Evolutionary conservation across 208 protist genomes (phyloP).

Genomic region (Acanthamoeba polyphaga): DNA sequence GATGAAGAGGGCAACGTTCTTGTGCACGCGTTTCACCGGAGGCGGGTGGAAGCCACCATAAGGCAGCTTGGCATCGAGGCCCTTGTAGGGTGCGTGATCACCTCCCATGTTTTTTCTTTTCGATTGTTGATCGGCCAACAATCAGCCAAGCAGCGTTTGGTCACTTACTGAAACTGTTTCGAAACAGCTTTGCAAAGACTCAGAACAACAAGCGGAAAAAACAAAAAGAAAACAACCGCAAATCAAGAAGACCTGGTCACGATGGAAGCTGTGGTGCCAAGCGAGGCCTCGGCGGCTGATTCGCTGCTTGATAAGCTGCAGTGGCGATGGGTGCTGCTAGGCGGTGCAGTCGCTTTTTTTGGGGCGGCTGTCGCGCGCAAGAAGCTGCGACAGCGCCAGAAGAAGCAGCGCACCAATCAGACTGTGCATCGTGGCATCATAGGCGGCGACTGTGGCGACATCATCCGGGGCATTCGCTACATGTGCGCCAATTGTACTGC

Average conservation of each 20-base stretch:
- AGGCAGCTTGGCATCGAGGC: constrained; percentile 31
- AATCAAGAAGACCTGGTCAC: background rate
- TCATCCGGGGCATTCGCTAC: constrained; percentile 82
- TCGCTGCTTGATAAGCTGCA: constrained; percentile 39
- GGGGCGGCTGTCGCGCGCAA: constrained; percentile 23
- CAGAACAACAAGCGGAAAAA: no score
- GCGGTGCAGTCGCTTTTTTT: constrained; percentile 23
- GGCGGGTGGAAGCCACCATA: constrained; percentile 40
- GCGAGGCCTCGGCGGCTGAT: background rate
- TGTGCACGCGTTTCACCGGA: constrained; percentile 33
- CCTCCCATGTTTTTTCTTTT: background rate
- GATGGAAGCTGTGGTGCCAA: background rate
- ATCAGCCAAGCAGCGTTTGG: no score
- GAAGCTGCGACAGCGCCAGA: constrained; percentile 56
- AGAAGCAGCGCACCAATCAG: constrained; percentile 32
- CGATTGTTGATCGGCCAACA: no score
- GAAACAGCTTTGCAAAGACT: no score
- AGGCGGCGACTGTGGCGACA: constrained; percentile 47
- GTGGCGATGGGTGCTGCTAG: constrained; percentile 55
- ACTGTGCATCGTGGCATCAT: constrained; percentile 61
- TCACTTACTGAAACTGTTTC: no score
- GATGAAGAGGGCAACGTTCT: constrained; percentile 71
- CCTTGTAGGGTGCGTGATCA: constrained; percentile 12
- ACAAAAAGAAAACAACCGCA: background rate
- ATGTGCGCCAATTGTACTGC: constrained; percentile 84